Conservation (phyloP, 2,329 filamentous ascomycete genomes). For the Botrytis galanthina region DNA sequence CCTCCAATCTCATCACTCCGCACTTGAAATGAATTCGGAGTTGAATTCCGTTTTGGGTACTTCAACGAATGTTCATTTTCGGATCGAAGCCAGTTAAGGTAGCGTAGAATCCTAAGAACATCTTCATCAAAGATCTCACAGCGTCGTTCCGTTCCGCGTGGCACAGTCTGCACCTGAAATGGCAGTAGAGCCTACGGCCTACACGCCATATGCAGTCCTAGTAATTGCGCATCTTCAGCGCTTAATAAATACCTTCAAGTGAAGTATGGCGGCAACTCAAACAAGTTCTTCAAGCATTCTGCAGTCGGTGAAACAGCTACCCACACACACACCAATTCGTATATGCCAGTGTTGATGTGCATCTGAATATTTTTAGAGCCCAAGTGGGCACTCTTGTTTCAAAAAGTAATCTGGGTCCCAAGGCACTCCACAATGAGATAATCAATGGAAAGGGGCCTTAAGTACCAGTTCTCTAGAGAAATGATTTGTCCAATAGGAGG, state of each 20-base stretch:
- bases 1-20: background rate
- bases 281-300: background rate
- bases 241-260: slow-evolving; percentile 9
- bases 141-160: slow-evolving; percentile 19
- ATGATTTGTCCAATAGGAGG: background rate
- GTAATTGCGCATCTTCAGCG: slow-evolving; percentile 10
- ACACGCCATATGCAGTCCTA: background rate
- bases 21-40: background rate
- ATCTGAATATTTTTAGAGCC: background rate
- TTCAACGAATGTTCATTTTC: background rate
- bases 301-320: background rate
- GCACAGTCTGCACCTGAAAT: slow-evolving; percentile 15
- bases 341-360: background rate
- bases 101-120: slow-evolving; percentile 6
- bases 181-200: background rate
- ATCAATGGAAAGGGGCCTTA: background rate
- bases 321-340: background rate
- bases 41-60: background rate
- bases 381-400: background rate
- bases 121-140: slow-evolving; percentile 11
- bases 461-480: background rate
- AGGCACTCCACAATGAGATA: background rate
- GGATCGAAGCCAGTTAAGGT: background rate
- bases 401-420: background rate
- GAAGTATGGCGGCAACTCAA: slow-evolving; percentile 10